Evolutionary conservation across 208 protist genomes (phyloP).

Genomic region (Crithidia brevicula): DNA sequence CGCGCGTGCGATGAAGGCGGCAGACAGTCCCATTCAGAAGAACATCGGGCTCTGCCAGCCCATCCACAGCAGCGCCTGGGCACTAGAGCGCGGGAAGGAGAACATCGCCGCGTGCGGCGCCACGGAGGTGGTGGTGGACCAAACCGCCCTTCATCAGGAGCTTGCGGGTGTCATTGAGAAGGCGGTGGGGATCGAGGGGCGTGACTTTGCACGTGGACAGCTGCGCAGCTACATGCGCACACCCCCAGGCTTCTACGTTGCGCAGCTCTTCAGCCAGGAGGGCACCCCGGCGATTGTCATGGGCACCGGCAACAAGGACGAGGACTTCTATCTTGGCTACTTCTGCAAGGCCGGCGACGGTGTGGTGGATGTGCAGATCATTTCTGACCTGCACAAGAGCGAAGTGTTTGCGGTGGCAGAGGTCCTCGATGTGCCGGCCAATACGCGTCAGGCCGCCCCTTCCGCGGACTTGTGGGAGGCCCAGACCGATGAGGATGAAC

Average conservation of each 20-base stretch:
- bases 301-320: slow-evolving; percentile 97
- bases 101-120: slow-evolving; percentile 79
- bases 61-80: slow-evolving; percentile 93
- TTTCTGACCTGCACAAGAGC: slow-evolving; percentile 96
- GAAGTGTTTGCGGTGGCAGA: slow-evolving; percentile 91
- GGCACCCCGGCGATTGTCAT: slow-evolving; percentile 94
- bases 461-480: slow-evolving; percentile 96
- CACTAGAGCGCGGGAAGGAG: slow-evolving; percentile 85
- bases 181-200: slow-evolving; percentile 71
- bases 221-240: slow-evolving; percentile 96
- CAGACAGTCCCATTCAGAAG: slow-evolving; percentile 82
- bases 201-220: slow-evolving; percentile 93
- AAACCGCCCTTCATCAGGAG: slow-evolving; percentile 86
- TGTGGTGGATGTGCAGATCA: slow-evolving; percentile 96
- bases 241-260: slow-evolving; percentile 93
- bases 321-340: slow-evolving; percentile 96
- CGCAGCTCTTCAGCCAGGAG: slow-evolving; percentile 88
- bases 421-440: slow-evolving; percentile 81
- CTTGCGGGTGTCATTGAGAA: slow-evolving; percentile 71
- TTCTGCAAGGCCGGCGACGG: slow-evolving; percentile 98
- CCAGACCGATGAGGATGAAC: slow-evolving; percentile 97
- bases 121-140: slow-evolving; percentile 93
- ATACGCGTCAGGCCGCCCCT: slow-evolving; percentile 85
- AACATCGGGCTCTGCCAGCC: slow-evolving; percentile 95
- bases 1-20: slow-evolving; percentile 57